These are phyloP conservation scores for Aquilaria yunnanensis DNA, from an alignment of 345 rosid genomes.

Conservation along the genomic window DNA sequence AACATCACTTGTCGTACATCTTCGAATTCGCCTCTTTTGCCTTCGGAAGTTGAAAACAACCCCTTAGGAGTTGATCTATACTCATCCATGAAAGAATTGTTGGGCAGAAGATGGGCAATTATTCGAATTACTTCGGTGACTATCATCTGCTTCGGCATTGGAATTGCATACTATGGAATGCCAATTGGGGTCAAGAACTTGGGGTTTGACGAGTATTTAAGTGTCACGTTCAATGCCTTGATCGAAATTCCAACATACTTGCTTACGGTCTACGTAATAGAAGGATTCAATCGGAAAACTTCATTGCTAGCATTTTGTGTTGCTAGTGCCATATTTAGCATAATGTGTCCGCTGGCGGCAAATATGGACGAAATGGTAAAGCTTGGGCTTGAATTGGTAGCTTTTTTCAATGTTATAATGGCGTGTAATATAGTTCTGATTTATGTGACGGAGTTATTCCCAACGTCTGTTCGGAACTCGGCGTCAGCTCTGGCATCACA, in stretches of 20 bases:
- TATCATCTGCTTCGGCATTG: conserved; percentile 36
- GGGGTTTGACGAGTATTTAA: conserved; percentile 31
- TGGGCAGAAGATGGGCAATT: conserved; percentile 18
- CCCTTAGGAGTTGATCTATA: neutral
- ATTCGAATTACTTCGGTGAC: conserved; percentile 16
- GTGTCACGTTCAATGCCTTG: conserved; percentile 36
- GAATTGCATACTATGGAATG: conserved; percentile 40
- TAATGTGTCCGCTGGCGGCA: conserved; percentile 20
- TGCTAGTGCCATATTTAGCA: conserved; percentile 29
- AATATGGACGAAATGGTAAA: conserved; percentile 10
- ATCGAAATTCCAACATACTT: conserved; percentile 31
- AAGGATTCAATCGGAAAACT: conserved; percentile 26
- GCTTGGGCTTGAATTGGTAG: conserved; percentile 37
- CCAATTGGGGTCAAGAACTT: conserved; percentile 35
- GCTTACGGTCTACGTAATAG: conserved; percentile 27
- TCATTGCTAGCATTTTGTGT: conserved; percentile 23
- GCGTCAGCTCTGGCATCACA: conserved; percentile 40
- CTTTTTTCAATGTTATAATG: conserved; percentile 40
- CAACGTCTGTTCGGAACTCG: conserved; percentile 43
- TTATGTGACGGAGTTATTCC: conserved; percentile 42
- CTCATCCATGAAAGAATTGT: conserved; percentile 17
- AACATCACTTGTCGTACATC: too few species aligned
- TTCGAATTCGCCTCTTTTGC: too few species aligned
- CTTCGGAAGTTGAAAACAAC: neutral
- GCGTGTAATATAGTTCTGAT: conserved; percentile 36